Evolutionary conservation across 805 yeast genomes (phyloP), one percentile per base, ranked within the genome.

Genomic region (Starmerella bombi): DNA sequence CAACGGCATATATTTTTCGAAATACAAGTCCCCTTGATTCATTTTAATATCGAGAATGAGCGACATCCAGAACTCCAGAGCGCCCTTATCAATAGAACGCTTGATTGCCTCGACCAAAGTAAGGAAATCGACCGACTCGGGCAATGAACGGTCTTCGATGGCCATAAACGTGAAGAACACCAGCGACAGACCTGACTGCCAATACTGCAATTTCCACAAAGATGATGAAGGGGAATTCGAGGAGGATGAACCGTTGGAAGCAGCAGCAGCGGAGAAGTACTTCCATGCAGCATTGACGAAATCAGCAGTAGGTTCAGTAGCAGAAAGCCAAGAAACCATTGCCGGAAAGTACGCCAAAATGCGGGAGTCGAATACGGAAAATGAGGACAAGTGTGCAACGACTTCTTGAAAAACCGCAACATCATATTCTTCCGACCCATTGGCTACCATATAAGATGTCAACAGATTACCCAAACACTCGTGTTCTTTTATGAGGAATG

Each of bases 381-480:
- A 61, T 6, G 64, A 54, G 1, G 67, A 59, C 3, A 76, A 57
- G 40, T 69, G 75, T 7, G 62, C 54, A 2, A 77, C 46, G 7
- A 78, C 41, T 15, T 58, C 53, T 15, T 53, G 49, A 50, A 69
- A 69, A 4, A 65, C 58, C 0, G 60, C 56, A 6, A 59, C 60
- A 29, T 57, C 14, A n/a, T 32, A 28, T 10, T 29, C 44, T 2
- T 23, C 14, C 15, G 22, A 22, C 9, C 35, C 37, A 2, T 18
- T 28, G 12, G 32, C 39, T 3, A 23, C 14, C 14, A 46, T n/a
- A 19, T 37, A 43, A 2, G 79, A 77, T 50, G 58, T 72, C 5
- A 79, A 61, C 1, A 82, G 64, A 55, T 76, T 80, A 33, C 86
- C 77, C 40, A 86, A 59, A 2, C 68, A 54, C 51, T 83, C 93